A percentile compares a stretch with the other conserved stretches of the same genome.
Evolutionary conservation across 2,329 filamentous ascomycete genomes (phyloP).

Genomic region (Penicillium sclerotiorum): DNA sequence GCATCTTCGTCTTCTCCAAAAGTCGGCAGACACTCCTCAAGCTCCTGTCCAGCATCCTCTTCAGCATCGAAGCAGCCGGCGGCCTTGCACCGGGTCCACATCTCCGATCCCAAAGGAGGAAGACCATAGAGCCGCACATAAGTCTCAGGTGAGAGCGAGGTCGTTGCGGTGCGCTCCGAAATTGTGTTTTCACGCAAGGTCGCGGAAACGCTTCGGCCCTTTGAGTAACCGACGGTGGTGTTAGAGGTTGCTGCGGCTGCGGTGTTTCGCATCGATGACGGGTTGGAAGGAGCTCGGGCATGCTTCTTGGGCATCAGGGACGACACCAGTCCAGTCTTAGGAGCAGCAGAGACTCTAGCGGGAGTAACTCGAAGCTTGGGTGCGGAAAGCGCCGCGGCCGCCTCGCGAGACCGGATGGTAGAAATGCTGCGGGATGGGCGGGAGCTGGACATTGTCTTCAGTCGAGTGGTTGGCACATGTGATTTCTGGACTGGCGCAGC

Average conservation of each 20-base stretch:
- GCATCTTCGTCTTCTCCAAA: constrained; percentile 45
- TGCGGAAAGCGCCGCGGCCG: constrained; percentile 42
- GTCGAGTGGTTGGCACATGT: constrained; percentile 27
- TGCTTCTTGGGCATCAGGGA: constrained; percentile 43
- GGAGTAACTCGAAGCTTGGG: constrained; percentile 36
- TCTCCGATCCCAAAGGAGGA: constrained; percentile 46
- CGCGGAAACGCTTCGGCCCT: constrained; percentile 60
- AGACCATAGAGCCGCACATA: constrained; percentile 48
- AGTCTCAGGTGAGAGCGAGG: constrained; percentile 42
- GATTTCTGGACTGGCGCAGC: constrained; percentile 22
- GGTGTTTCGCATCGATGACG: constrained; percentile 59
- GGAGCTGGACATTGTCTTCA: constrained; percentile 27
- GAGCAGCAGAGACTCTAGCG: constrained; percentile 30
- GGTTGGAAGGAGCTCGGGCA: constrained; percentile 52
- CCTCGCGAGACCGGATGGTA: constrained; percentile 45
- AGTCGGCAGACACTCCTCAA: constrained; percentile 31
- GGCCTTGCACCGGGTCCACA: constrained; percentile 46
- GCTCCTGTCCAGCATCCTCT: constrained; percentile 26
- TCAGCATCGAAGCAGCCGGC: constrained; percentile 40
- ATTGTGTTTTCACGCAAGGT: constrained; percentile 31
- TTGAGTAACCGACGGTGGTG: constrained; percentile 82
- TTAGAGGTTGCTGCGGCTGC: constrained; percentile 70
- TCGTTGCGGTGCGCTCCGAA: constrained; percentile 27
- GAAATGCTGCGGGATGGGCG: constrained; percentile 35
- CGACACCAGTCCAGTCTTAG: constrained; percentile 41